Evolutionary conservation across 1,139 yeast genomes (phyloP), one percentile per base, ranked within the genome.

Genomic region (Suhomyces chickasaworum): DNA sequence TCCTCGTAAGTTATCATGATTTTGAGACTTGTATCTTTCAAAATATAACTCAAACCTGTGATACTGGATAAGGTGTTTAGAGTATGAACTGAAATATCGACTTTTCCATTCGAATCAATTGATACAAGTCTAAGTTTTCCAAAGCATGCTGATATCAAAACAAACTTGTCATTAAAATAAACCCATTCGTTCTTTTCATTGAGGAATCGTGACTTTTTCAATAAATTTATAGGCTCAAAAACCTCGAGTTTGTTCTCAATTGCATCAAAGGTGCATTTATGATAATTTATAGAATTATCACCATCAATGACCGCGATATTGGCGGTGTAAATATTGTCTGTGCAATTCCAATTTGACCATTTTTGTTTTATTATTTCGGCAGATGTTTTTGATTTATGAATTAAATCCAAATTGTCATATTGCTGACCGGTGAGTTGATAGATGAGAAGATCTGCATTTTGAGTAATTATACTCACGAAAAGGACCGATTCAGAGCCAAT

Each of bases 1-100:
- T 59, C 56, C 47, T 73, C 77, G 42, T 54, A 65, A 59, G 53
- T 17, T 63, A 49, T 25, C 15, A 55, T 46, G 1, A 51, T 32
- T n/a, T 47, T 39, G 20, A 46, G 43, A 6, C 7, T 12, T 7
- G 33, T 37, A 1, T 21, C 37, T 4, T 20, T 20, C 7, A 15
- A 5, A 4, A 17, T 17, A 20, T 38, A 21, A 3, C 27, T 18
- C 9, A 41, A 29, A 8, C 44, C 42, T 7, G 41, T n/a, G 7
- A 44, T 31, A 10, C 41, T 35, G 2, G 37, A 13, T 20, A 13
- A 31, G 2, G 15, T 29, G 8, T 23, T 2, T 22, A 44, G 30
- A 8, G 9, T 15, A 7, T 41, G 40, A 9, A 21, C 6, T 6
- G 33, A 17, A 7, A 25, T 9, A 6, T 29, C 20, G n/a, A 34